Evolutionary conservation across 2,329 filamentous ascomycete species (phyloP), one percentile per base, ranked within the genome.

Genomic region (Alternaria dauci): DNA sequence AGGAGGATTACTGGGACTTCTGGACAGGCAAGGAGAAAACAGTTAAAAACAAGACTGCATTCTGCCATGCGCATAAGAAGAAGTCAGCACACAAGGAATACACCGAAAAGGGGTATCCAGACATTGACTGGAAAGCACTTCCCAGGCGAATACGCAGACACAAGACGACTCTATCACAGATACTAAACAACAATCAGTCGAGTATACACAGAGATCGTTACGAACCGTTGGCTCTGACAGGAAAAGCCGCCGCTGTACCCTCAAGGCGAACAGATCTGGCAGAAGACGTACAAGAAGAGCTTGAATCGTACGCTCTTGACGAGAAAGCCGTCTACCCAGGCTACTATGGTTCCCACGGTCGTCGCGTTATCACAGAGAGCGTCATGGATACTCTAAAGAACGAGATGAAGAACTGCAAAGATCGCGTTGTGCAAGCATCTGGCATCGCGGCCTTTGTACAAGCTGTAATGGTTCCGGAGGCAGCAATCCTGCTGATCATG

Each of bases 321-420:
- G 67, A 69, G 23, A 52, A 58, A 23, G 34, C 61, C 8, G 61
- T 64, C 0, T 71, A 66, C n/a, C 71, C 71, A 0, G 93, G 93
- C 0, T 97, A 96, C 78, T 97, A 96, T 78, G 93, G 93, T 2
- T 86, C 89, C 3, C 86, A 89, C 20, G 93, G 93, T 1, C 83
- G 91, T 52, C 86, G 87, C 50, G 79, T 86, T 52, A 92, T 97
- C 85, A 91, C 88, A 44, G 89, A 76, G 30, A 58, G 56, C 18
- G 69, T 80, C 4, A 73, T 73, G 53, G 32, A 61, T 0, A 43
- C 72, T 1, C 65, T 79, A 8, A 65, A 67, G 11, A 63, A 67
- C 5, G 65, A 71, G 6, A 74, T 80, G 18, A 62, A 75, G 14
- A 58, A 65, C 11, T 65, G 62, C 16, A 55, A 51, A 6, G 78